phyloP scores from a whole-genome alignment of 352 stramenopile species.

The Globisporangium nagaii region DNA sequence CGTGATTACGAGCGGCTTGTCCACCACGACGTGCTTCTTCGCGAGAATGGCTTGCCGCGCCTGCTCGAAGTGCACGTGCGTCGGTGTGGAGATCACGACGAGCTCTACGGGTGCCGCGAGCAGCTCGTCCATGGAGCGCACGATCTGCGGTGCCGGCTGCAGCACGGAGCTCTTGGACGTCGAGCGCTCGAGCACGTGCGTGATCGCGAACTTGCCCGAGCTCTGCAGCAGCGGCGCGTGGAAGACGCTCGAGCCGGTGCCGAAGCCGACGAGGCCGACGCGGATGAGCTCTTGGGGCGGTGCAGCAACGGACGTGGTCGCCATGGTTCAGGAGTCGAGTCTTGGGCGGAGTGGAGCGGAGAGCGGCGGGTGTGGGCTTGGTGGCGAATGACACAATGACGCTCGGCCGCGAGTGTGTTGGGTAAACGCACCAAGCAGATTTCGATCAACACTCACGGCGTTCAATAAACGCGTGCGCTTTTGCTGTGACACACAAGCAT shows the following conservation, averaged over 20 bases:
- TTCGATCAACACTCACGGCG: too few species aligned
- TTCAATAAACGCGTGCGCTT: too few species aligned
- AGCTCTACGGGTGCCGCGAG: constrained; percentile 52
- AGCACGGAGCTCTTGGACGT: constrained; percentile 53
- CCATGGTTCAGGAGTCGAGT: too few species aligned
- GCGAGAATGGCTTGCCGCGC: constrained; percentile 60
- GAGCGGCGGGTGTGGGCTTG: too few species aligned
- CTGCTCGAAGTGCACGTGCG: constrained; percentile 68
- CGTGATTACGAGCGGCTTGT: constrained; percentile 70
- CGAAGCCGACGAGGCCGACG: constrained; percentile 70
- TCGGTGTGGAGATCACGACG: constrained; percentile 72
- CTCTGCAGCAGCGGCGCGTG: constrained; percentile 65
- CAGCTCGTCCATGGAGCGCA: constrained; percentile 69
- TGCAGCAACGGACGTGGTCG: not conserved
- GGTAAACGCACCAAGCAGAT: too few species aligned
- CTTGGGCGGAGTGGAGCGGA: too few species aligned
- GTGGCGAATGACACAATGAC: too few species aligned
- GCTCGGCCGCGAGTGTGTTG: too few species aligned
- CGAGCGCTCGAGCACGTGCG: constrained; percentile 71
- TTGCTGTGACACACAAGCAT: too few species aligned
- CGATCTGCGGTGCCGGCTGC: constrained; percentile 39
- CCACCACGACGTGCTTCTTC: constrained; percentile 72
- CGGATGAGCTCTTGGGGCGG: constrained; percentile 23
- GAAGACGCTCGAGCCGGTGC: constrained; percentile 66
- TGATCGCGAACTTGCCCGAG: constrained; percentile 55